Evolutionary conservation across 2,329 filamentous ascomycete genomes (phyloP), one percentile per base, ranked within the genome.

Genomic region (Paradendryphiella salina): DNA sequence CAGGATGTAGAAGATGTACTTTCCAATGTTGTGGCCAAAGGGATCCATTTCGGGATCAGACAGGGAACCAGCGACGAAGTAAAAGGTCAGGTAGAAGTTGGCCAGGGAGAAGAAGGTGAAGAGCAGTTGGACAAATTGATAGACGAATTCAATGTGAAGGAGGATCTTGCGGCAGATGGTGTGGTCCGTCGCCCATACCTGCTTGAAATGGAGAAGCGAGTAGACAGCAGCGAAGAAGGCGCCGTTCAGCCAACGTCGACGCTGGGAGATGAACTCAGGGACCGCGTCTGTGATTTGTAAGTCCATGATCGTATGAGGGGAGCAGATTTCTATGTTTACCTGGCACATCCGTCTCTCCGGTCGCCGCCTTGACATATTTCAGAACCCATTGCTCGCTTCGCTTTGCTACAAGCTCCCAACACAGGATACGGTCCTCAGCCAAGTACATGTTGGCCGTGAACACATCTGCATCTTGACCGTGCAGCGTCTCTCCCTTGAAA

Each of bases 21-120:
- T 84, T 40, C 89, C 93, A 57, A 96, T 86, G 56, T 85, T 82
- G 74, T 96, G 89, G 13, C 92, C 92, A 63, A 99, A 99, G 0
- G 95, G 95, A 72, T 99, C 94, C 59, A 95, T 79, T 20, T 79
- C 78, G 0, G 83, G 77, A 65, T 97, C 90, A 0, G 88, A 83
- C 13, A 99, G 81, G 33, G 92, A 95, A 35, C 94, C 94, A 17
- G 91, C 91, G 60, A 99, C 87, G 78, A 99, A 99, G 82, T 92
- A 99, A 77, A 99, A 99, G 50, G 92, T 96, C 44, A 99, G 85
- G 74, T 97, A 99, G 80, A 97, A 99, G 79, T 99, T 99, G 73
- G 93, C 92, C 61, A 99, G 85, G 9, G 93, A 96, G 79, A 99
- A 97, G 79, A 90, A 99, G 37, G 94, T 99, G 78, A 99, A 99